Conservation (phyloP, 1,284 basidiomycete genomes). For the Hemileia vastatrix region DNA sequence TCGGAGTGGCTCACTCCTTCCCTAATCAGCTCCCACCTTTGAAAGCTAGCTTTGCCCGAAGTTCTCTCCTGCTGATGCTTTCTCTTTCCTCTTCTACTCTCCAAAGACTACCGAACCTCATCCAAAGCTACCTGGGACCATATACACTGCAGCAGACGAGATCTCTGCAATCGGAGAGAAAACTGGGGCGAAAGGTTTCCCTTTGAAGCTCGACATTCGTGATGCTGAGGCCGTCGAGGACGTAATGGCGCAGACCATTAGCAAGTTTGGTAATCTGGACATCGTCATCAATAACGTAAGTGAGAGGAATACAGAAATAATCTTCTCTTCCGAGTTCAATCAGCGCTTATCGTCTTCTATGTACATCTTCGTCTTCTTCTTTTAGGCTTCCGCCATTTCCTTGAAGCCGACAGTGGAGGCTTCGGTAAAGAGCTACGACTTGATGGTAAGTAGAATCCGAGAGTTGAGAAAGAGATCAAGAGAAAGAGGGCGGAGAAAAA, state of each 20-base stretch:
- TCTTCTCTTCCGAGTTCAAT: neutral
- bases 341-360: neutral
- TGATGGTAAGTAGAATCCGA: no score
- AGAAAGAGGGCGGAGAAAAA: no score
- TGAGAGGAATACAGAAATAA: neutral
- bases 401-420: slow-evolving; percentile 28
- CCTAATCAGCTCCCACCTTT: neutral
- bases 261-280: slow-evolving; percentile 34
- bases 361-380: neutral
- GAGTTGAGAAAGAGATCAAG: no score
- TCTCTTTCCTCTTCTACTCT: neutral
- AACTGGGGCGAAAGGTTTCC: slow-evolving; percentile 24
- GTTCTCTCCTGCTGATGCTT: neutral
- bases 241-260: slow-evolving; percentile 26
- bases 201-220: slow-evolving; percentile 37
- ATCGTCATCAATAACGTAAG: slow-evolving; percentile 40
- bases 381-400: slow-evolving; percentile 35
- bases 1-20: neutral
- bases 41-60: neutral
- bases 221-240: slow-evolving; percentile 33
- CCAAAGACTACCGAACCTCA: slow-evolving; percentile 18
- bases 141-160: slow-evolving; percentile 37
- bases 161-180: slow-evolving; percentile 26
- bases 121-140: slow-evolving; percentile 37
- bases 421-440: slow-evolving; percentile 28